Evolutionary conservation across 495 filamentous ascomycete genomes (phyloP).

Genomic region (Parathielavia appendiculata): DNA sequence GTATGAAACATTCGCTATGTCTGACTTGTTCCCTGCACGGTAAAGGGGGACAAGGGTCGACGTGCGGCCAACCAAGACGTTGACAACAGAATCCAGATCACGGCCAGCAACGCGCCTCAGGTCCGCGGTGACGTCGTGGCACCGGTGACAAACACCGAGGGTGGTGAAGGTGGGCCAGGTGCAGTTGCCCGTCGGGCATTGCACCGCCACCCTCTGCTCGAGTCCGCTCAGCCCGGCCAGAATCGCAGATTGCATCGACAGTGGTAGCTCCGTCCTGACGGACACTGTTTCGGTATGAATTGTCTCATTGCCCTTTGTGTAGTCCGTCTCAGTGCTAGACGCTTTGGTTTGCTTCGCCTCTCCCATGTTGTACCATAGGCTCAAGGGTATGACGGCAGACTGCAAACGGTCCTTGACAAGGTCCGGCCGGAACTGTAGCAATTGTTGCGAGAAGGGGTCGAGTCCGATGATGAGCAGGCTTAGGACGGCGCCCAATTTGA

Average conservation of each 20-base stretch:
- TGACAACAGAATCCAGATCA: neutral
- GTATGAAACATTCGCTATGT: no score
- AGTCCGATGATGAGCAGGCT: neutral
- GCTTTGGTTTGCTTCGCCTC: no score
- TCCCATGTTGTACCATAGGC: neutral
- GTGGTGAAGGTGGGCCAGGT: neutral
- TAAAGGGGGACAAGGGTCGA: no score
- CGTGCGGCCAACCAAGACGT: neutral
- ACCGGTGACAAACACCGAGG: neutral
- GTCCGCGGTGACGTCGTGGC: neutral
- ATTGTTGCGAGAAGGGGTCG: neutral
- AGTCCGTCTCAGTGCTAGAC: no score
- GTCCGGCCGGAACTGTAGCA: neutral
- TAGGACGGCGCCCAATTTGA: neutral
- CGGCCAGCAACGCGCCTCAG: neutral
- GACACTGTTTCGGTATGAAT: no score
- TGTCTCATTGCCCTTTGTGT: no score
- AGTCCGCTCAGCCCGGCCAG: neutral
- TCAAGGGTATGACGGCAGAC: neutral
- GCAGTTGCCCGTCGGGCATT: neutral
- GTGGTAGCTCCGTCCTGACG: no score
- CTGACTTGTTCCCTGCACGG: no score
- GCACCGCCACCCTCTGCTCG: neutral
- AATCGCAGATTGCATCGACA: neutral
- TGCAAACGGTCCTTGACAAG: neutral